A percentile compares a stretch with the other conserved stretches of the same genome.
phyloP scores from a whole-genome alignment of 805 yeast species.

The Metschnikowia rubicola region DNA sequence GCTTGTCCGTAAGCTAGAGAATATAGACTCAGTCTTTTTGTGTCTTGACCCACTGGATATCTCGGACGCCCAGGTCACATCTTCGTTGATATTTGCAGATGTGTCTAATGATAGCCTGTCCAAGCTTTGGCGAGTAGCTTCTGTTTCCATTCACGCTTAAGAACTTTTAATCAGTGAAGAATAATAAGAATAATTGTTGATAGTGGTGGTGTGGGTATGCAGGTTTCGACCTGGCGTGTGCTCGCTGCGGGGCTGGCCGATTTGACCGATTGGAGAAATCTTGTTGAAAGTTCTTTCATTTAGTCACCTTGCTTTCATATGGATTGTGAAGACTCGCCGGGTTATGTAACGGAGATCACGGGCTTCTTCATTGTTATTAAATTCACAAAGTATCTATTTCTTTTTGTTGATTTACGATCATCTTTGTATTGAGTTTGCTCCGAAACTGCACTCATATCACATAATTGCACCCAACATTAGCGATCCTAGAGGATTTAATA shows the following conservation, averaged over 20 bases:
- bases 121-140: slow-evolving; percentile 8
- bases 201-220: not conserved
- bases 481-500: too few species aligned
- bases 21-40: slow-evolving; percentile 13
- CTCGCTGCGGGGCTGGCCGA: not conserved
- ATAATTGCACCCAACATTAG: too few species aligned
- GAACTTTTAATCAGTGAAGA: not conserved
- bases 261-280: too few species aligned
- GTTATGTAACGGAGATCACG: too few species aligned
- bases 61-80: slow-evolving; percentile 16
- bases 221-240: not conserved
- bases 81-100: slow-evolving; percentile 16
- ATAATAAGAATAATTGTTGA: not conserved
- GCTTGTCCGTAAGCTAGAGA: slow-evolving; percentile 17
- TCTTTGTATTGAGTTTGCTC: too few species aligned
- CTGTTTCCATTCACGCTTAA: slow-evolving; percentile 12
- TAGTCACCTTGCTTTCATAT: too few species aligned
- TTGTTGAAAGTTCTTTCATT: too few species aligned
- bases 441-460: too few species aligned
- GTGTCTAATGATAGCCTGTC: slow-evolving; percentile 17
- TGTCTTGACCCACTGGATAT: slow-evolving; percentile 11
- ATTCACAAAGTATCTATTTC: too few species aligned
- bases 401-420: too few species aligned
- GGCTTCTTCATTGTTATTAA: too few species aligned
- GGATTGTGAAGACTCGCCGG: too few species aligned